Evolutionary conservation across 352 stramenopile genomes (phyloP), one percentile per base, ranked within the genome.

Genomic region (Halophytophthora polymorphica): DNA sequence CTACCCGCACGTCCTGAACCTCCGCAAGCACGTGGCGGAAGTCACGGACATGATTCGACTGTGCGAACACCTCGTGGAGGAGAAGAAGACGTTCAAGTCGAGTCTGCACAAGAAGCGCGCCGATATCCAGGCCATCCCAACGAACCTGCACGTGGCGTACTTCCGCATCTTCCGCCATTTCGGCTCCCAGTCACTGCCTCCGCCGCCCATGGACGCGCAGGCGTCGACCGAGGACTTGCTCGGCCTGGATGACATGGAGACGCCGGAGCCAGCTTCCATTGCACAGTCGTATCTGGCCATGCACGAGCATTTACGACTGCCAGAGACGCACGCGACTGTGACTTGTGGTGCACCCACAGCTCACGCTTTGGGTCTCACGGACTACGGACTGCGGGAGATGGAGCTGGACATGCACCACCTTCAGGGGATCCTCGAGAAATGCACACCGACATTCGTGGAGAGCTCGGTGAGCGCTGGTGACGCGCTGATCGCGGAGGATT

Each of bases 71-170:
- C 61, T 90, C 44, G 57, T 91, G 15, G 65, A 76, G 12, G 76
- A 89, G 14, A 76, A 85, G 37, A 82, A 82, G 33, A 92, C 83
- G 14, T 95, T 95, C 61, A 95, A 95, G 44, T 90, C 82, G 11
- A 91, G 79, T 49, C 53, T 83, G 37, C 66, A 89, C 61, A 95
- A 92, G 58, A 88, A 92, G 39, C 77, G 80, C 23, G 73, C 77
- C 1, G 82, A 91, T 40, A 86, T 90, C 25, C 80, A 90, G 44
- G 83, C 64, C 11, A 88, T 95, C 29, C 73, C 83, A 7, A 95
- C 84, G 8, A 95, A 95, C 33, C 50, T 95, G 11, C 83, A 93
- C 45, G 74, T 95, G 6, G 88, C 84, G 14, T 91, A 87, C 41
- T 91, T 92, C 41, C 75, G 80, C n/a, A 87, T 94, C 29, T 74